A percentile compares a stretch with the other conserved stretches of the same genome.
These are phyloP conservation scores for Epichloe hybrida DNA, from an alignment of 2,329 filamentous ascomycete genomes.

Conservation along the genomic window DNA sequence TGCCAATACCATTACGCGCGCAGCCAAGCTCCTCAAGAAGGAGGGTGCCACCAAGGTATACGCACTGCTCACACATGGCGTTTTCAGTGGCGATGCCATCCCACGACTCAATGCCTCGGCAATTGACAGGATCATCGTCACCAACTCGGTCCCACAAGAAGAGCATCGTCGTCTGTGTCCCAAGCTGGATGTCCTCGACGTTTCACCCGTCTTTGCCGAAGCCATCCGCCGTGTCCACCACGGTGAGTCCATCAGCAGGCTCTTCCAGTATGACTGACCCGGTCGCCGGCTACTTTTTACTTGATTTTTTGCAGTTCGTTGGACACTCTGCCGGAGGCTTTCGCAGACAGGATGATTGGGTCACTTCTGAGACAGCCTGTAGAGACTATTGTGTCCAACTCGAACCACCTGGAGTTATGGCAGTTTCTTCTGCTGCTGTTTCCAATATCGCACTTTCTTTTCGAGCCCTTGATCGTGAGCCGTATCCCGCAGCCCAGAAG, in stretches of 20 bases:
- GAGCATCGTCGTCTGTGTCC: constrained; percentile 67
- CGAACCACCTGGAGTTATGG: background rate
- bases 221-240: constrained; percentile 93
- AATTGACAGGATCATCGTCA: constrained; percentile 87
- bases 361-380: background rate
- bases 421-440: too few relatives aligned
- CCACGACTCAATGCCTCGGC: constrained; percentile 85
- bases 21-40: constrained; percentile 91
- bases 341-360: background rate
- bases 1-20: constrained; percentile 90
- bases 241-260: constrained; percentile 90
- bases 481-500: background rate
- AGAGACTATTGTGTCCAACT: background rate
- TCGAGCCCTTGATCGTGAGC: background rate
- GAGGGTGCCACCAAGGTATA: constrained; percentile 87
- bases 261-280: constrained; percentile 44
- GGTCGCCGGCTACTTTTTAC: background rate
- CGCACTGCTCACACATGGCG: constrained; percentile 86
- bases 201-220: constrained; percentile 86
- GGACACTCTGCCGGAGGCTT: background rate
- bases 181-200: constrained; percentile 82
- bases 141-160: constrained; percentile 84
- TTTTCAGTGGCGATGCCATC: constrained; percentile 90
- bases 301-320: background rate
- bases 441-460: background rate